Evolutionary conservation across 805 yeast genomes (phyloP).

Genomic region (Candida sakaeoensis): DNA sequence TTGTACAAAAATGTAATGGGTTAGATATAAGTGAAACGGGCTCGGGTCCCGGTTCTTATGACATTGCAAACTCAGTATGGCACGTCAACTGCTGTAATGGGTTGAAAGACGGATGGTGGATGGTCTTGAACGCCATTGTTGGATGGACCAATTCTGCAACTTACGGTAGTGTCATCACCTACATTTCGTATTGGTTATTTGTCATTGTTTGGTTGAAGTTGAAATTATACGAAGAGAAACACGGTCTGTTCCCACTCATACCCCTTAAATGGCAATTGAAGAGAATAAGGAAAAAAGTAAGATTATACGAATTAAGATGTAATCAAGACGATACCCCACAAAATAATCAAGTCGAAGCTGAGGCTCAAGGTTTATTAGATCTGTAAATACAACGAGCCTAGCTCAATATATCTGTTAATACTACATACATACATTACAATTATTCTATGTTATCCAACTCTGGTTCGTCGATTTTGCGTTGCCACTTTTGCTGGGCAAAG

Average conservation of each 20-base stretch:
- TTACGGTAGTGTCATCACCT: slow-evolving; percentile 76
- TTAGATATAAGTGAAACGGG: slow-evolving; percentile 86
- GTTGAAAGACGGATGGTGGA: slow-evolving; percentile 88
- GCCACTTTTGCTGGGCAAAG: slow-evolving; percentile 35
- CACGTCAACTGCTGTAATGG: slow-evolving; percentile 95
- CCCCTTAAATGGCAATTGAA: slow-evolving; percentile 62
- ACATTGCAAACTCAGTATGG: slow-evolving; percentile 77
- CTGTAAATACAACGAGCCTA: slow-evolving; percentile 2
- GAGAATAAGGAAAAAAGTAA: slow-evolving; percentile 42
- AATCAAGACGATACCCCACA: slow-evolving; percentile 9
- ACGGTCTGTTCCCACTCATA: slow-evolving; percentile 56
- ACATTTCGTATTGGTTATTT: slow-evolving; percentile 65
- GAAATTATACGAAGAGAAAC: slow-evolving; percentile 46
- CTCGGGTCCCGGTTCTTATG: slow-evolving; percentile 91
- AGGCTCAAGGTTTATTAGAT: slow-evolving; percentile 6
- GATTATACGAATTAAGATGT: slow-evolving; percentile 19
- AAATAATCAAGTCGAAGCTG: slow-evolving; percentile 8
- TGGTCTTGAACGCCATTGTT: slow-evolving; percentile 80
- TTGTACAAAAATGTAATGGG: slow-evolving; percentile 72
- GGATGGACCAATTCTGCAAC: slow-evolving; percentile 97
- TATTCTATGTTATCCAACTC: slow-evolving; percentile 3
- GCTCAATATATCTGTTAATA: no score
- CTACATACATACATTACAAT: no score
- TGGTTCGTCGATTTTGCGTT: slow-evolving; percentile 1
- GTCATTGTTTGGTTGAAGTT: slow-evolving; percentile 44